Conservation (phyloP, 164 flowering plant genomes). For the Saururus chinensis region DNA sequence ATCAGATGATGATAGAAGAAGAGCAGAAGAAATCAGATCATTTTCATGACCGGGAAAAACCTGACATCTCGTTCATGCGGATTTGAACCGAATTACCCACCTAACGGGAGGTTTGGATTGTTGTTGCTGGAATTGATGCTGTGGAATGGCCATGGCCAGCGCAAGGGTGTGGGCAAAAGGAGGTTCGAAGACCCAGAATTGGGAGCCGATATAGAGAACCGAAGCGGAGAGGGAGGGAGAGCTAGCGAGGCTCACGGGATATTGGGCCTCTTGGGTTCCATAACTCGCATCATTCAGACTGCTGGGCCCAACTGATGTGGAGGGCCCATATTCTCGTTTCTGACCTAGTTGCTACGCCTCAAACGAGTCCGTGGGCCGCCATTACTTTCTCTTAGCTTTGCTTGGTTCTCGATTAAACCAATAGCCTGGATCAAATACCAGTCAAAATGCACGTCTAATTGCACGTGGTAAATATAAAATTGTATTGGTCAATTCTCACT, state of each 20-base stretch:
- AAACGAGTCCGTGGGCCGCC: too few relatives aligned
- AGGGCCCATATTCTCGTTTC: neutral
- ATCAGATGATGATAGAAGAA: neutral
- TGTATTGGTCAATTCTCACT: too few relatives aligned
- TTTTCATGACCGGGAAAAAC: neutral
- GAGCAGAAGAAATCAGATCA: neutral
- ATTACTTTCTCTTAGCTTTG: too few relatives aligned
- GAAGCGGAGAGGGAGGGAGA: neutral
- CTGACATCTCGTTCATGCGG: too few relatives aligned
- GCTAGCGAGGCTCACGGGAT: conserved; percentile 1
- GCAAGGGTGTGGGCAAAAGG: neutral
- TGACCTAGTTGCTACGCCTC: too few relatives aligned
- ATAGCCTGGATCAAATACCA: too few relatives aligned
- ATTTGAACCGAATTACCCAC: conserved; percentile 11
- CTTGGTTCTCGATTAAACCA: too few relatives aligned
- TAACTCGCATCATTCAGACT: neutral
- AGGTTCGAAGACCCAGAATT: neutral
- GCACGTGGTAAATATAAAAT: too few relatives aligned
- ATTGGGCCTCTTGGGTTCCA: neutral
- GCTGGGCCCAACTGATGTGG: too few relatives aligned
- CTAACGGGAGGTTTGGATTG: conserved; percentile 27
- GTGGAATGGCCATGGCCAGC: conserved; percentile 15
- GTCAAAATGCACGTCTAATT: too few relatives aligned
- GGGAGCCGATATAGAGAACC: neutral
- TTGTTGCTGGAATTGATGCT: conserved; percentile 17